These are phyloP conservation scores for Penicillium manginii DNA, from an alignment of 495 filamentous ascomycete species.

Conservation along the genomic window DNA sequence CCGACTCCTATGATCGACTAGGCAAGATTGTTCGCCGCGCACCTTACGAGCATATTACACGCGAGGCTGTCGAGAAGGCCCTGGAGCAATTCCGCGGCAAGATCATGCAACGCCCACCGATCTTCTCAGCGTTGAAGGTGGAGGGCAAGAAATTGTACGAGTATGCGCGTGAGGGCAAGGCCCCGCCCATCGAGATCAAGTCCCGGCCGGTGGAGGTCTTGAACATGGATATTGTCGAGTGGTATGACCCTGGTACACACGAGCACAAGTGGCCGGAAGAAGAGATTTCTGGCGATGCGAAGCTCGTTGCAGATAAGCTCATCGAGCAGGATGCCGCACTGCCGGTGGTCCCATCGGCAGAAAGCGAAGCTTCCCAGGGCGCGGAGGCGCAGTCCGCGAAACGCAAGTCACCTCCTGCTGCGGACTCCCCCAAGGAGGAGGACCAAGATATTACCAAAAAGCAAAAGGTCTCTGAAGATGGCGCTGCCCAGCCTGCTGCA, in stretches of 20 bases:
- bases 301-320: slow-evolving; percentile 72
- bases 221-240: slow-evolving; percentile 80
- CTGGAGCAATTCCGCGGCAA: slow-evolving; percentile 79
- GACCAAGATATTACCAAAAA: slow-evolving; percentile 36
- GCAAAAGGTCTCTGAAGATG: slow-evolving; percentile 38
- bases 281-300: slow-evolving; percentile 72
- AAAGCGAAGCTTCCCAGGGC: slow-evolving; percentile 22
- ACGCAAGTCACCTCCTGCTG: slow-evolving; percentile 39
- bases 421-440: slow-evolving; percentile 28
- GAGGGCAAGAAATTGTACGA: slow-evolving; percentile 93
- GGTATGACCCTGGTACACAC: slow-evolving; percentile 83
- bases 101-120: slow-evolving; percentile 87
- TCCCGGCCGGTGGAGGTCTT: slow-evolving; percentile 74
- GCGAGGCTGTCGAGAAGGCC: slow-evolving; percentile 74
- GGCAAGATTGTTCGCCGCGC: slow-evolving; percentile 80
- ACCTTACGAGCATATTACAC: slow-evolving; percentile 77
- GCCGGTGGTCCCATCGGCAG: slow-evolving; percentile 26
- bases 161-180: slow-evolving; percentile 88
- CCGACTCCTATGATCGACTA: slow-evolving; percentile 85
- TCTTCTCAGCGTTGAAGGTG: slow-evolving; percentile 90
- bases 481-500: slow-evolving; percentile 19
- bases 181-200: slow-evolving; percentile 81
- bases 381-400: slow-evolving; percentile 25
- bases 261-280: slow-evolving; percentile 70
- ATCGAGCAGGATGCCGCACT: slow-evolving; percentile 45